Percentiles rank a stretch among this genome's conserved stretches.
These are phyloP conservation scores for Magnaporthiopsis rhizophila DNA, from an alignment of 2,329 filamentous ascomycete genomes.

Conservation along the genomic window DNA sequence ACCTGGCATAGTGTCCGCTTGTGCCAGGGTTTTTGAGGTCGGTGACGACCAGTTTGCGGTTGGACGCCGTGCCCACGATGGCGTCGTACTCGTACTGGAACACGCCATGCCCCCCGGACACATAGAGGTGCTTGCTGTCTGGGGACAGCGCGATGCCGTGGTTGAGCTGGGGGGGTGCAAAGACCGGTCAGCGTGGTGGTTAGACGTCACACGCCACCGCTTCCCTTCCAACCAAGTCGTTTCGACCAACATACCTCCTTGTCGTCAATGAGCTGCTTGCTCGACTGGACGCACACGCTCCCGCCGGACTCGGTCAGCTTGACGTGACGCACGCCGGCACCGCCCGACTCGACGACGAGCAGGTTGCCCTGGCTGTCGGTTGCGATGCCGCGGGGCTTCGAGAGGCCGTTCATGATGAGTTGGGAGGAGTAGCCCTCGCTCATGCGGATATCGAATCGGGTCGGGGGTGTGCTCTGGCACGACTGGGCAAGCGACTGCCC, in stretches of 20 bases:
- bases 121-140: conserved; percentile 23
- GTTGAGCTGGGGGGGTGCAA: conserved; percentile 15
- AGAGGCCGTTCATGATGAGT: conserved; percentile 8
- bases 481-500: conserved; percentile 4
- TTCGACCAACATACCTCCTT: conserved; percentile 2
- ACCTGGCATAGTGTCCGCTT: conserved; percentile 36
- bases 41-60: conserved; percentile 33
- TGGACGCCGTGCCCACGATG: conserved; percentile 28
- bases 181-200: conserved; percentile 6
- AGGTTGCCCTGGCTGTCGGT: conserved; percentile 10
- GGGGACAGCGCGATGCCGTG: conserved; percentile 22
- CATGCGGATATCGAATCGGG: conserved; percentile 1
- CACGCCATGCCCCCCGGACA: conserved; percentile 33
- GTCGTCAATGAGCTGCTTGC: conserved; percentile 8
- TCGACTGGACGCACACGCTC: conserved; percentile 8
- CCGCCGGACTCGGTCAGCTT: conserved; percentile 5
- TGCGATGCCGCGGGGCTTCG: conserved; percentile 4
- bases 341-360: conserved; percentile 9
- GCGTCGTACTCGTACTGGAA: conserved; percentile 45
- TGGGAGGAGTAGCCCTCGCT: conserved; percentile 2
- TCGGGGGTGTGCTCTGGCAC: not conserved
- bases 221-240: not conserved
- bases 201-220: not conserved
- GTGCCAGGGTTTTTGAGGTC: conserved; percentile 35
- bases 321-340: conserved; percentile 5